A percentile compares a stretch with the other conserved stretches of the same genome.
These are phyloP conservation scores for Leccinum variicolor DNA, from an alignment of 768 basidiomycete species.

Conservation along the genomic window DNA sequence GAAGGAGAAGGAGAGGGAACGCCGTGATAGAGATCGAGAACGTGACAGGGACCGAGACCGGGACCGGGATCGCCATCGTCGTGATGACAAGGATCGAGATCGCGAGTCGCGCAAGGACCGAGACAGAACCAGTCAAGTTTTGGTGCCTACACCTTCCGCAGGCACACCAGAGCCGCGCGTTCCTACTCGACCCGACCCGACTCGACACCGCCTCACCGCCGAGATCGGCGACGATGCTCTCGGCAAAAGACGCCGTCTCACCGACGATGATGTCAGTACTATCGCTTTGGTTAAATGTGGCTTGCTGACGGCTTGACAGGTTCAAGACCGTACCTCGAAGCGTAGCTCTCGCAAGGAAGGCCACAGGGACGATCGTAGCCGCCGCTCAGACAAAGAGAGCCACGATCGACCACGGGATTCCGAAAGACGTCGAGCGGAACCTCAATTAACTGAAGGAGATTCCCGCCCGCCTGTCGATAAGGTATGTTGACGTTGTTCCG, in stretches of 20 bases:
- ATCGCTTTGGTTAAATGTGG: neutral
- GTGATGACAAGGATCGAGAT: constrained; percentile 64
- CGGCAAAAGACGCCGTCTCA: constrained; percentile 65
- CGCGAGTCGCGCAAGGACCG: constrained; percentile 61
- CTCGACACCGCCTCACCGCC: constrained; percentile 48
- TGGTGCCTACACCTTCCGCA: constrained; percentile 29
- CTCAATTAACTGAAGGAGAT: constrained; percentile 53
- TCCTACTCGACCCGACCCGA: constrained; percentile 57
- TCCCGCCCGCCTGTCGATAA: constrained; percentile 54
- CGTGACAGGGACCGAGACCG: constrained; percentile 46
- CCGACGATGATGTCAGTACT: constrained; percentile 70
- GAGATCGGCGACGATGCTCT: constrained; percentile 58
- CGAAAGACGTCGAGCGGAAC: constrained; percentile 63
- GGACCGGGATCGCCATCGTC: constrained; percentile 47
- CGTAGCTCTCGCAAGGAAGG: constrained; percentile 77
- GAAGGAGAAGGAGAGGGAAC: constrained; percentile 39
- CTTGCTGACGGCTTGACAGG: constrained; percentile 36
- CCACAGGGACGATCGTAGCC: constrained; percentile 71
- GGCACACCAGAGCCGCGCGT: constrained; percentile 50
- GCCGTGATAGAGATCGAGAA: constrained; percentile 43
- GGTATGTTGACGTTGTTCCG: constrained; percentile 38
- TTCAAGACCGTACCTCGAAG: constrained; percentile 67
- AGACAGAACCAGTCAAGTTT: constrained; percentile 37
- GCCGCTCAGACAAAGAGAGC: constrained; percentile 67
- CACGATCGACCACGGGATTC: constrained; percentile 67